Conservation (phyloP, 441 rosid genomes). For the Flueggea neowawraea region DNA sequence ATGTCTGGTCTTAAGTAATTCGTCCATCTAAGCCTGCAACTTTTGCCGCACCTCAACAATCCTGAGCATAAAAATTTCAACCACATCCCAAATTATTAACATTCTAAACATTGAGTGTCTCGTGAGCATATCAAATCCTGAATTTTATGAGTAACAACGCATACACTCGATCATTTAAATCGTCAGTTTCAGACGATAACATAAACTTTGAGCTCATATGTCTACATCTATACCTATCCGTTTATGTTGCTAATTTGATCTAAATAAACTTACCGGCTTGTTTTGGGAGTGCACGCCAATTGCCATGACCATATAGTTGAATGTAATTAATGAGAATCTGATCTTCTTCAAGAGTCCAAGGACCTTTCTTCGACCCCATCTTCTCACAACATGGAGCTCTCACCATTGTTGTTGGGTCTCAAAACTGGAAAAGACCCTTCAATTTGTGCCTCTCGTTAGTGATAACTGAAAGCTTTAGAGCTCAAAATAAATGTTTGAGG, state of each 20-base stretch:
- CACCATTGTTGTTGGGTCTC: slow-evolving; percentile 28
- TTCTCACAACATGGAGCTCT: slow-evolving; percentile 67
- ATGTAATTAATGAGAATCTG: slow-evolving; percentile 37
- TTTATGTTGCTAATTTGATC: too few species aligned
- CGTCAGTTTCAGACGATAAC: too few species aligned
- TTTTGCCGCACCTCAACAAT: slow-evolving; percentile 49
- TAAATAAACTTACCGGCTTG: slow-evolving; percentile 61
- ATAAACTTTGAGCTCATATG: too few species aligned
- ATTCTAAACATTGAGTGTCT: too few species aligned
- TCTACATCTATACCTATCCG: too few species aligned
- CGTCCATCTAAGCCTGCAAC: slow-evolving; percentile 56
- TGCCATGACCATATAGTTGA: slow-evolving; percentile 44
- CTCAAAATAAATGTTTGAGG: too few species aligned
- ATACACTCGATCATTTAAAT: too few species aligned
- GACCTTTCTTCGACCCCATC: slow-evolving; percentile 59
- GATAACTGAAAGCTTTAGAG: background rate
- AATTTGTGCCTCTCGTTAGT: background rate
- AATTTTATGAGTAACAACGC: too few species aligned
- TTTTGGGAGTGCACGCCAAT: slow-evolving; percentile 65
- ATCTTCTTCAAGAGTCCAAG: slow-evolving; percentile 56
- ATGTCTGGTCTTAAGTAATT: too few species aligned
- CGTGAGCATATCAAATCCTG: too few species aligned
- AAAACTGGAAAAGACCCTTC: too few species aligned
- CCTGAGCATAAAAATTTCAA: slow-evolving; percentile 32
- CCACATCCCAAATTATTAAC: too few species aligned